phyloP scores from a whole-genome alignment of 306 rosid species.

The Pueraria montana region DNA sequence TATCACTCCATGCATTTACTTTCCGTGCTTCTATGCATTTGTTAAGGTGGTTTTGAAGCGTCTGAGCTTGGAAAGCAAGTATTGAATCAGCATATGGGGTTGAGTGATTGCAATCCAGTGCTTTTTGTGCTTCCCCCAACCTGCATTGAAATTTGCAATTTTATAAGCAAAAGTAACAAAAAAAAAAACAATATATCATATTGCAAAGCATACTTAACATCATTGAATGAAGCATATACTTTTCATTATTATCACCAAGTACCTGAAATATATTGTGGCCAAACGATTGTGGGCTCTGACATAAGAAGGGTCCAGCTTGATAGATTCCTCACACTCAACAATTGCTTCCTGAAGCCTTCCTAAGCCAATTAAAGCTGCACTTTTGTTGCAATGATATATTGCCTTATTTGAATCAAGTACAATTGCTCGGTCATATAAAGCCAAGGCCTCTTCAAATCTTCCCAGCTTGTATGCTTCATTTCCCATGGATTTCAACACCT shows the following conservation, averaged over 20 bases:
- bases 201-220: not conserved
- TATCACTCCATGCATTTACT: conserved; percentile 65
- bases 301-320: conserved; percentile 77
- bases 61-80: conserved; percentile 60
- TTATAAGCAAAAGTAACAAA: conserved; percentile 7
- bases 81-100: conserved; percentile 51
- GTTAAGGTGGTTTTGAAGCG: conserved; percentile 67
- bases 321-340: conserved; percentile 73
- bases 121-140: conserved; percentile 84
- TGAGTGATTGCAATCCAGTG: conserved; percentile 59
- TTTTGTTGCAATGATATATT: conserved; percentile 78
- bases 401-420: conserved; percentile 74
- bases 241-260: not conserved
- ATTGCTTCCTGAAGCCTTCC: conserved; percentile 77
- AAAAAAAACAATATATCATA: not conserved
- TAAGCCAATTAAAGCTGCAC: conserved; percentile 86
- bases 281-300: conserved; percentile 84
- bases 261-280: conserved; percentile 88
- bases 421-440: conserved; percentile 77
- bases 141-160: conserved; percentile 53
- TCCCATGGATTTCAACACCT: conserved; percentile 78
- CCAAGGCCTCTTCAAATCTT: conserved; percentile 76
- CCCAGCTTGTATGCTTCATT: conserved; percentile 79
- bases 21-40: conserved; percentile 72
- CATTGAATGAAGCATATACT: not conserved